Evolutionary conservation across 2,329 filamentous ascomycete genomes (phyloP), one percentile per base, ranked within the genome.

Genomic region (Fonsecaea monophora): DNA sequence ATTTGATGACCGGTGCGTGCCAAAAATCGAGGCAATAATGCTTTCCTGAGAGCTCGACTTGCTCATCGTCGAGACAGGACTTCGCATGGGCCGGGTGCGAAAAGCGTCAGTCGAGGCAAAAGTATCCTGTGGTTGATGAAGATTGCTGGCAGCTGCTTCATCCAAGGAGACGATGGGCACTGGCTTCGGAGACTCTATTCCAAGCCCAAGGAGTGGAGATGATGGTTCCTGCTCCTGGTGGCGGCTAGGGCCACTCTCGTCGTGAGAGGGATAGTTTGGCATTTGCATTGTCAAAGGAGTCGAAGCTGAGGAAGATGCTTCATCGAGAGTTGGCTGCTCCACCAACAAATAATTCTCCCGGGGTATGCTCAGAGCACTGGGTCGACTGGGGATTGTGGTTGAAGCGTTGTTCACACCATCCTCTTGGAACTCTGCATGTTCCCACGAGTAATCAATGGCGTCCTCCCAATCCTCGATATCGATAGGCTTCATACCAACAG

Each of bases 11-110:
- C 81, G 79, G 70, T 82, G 81, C 63, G 82, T 82, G 55, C 80
- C 79, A 45, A 77, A 78, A 63, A 81, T 78, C n/a, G 80, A 79
- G 8, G 81, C 79, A 48, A 80, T 80, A 68, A 85, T 81, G 73
- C 84, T 86, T 73, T 86, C 84, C 65, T 86, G 84, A 4, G 84
- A 86, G 73, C 83, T 85, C 70, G 82, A 83, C 68, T 85, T 85
- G 78, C 84, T 86, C 60, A 84, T 82, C 13, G 81, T 82, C 2
- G 83, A 82, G 64, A 79, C 80, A 70, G 83, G 84, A 72, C 80
- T 84, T 32, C 82, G 81, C 40, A 60, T 60, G 13, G 48, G 21
- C n/a, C 53, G 59, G 3, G 62, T 45, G 15, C 59, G 59, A 35
- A 50, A 59, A 30, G 63, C 21, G 12, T 65, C 58, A 7, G 54